Conservation (phyloP, 306 rosid genomes). For the Acmispon strigosus region DNA sequence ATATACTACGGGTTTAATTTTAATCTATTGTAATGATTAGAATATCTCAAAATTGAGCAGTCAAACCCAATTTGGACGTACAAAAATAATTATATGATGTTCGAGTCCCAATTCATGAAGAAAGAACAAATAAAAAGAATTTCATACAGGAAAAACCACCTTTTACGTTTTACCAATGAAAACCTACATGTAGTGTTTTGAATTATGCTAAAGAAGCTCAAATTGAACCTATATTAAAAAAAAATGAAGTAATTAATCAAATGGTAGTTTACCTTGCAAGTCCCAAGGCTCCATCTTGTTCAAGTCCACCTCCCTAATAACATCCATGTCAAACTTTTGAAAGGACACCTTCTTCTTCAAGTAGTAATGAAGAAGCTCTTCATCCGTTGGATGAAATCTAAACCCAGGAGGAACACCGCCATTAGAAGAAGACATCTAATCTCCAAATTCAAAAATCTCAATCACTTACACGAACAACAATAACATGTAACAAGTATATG, state of each 20-base stretch:
- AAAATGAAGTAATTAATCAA: too few species aligned
- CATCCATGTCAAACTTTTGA: constrained; percentile 95
- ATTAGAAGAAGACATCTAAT: constrained; percentile 57
- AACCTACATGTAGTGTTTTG: too few species aligned
- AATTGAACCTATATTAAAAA: too few species aligned
- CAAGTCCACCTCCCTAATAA: constrained; percentile 90
- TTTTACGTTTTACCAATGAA: too few species aligned
- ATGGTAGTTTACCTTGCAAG: constrained; percentile 53
- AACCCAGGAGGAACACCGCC: constrained; percentile 98
- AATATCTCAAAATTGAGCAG: neutral
- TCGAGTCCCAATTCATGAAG: neutral
- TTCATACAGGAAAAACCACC: too few species aligned
- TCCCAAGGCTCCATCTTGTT: constrained; percentile 99
- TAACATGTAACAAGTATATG: neutral
- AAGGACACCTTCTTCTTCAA: constrained; percentile 82
- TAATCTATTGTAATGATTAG: too few species aligned
- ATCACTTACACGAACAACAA: neutral
- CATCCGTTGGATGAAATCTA: constrained; percentile 92
- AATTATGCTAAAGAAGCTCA: too few species aligned
- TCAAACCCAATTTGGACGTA: neutral
- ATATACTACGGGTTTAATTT: neutral
- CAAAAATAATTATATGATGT: too few species aligned
- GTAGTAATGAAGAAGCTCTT: constrained; percentile 85
- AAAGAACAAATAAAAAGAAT: neutral
- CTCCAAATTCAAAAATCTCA: neutral